Evolutionary conservation across 2,329 filamentous ascomycete genomes (phyloP), one percentile per base, ranked within the genome.

Genomic region (Cytospora schulzeri): DNA sequence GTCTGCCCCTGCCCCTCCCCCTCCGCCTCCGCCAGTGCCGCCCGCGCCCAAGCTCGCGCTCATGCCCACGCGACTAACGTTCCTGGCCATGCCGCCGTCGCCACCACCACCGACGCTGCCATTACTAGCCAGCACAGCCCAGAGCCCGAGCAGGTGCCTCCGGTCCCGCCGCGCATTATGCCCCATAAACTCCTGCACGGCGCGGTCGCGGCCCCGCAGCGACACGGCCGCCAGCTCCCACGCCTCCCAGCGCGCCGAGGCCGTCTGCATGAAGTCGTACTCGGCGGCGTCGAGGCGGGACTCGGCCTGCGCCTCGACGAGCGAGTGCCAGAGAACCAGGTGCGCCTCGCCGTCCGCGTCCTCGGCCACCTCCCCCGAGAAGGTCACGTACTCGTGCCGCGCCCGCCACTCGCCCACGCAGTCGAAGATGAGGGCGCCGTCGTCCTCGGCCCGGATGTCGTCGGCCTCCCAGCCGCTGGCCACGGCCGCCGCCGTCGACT

Each of bases 201-300:
- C 68, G 45, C 68, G 68, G 19, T 68, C 66, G 28, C 65, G 69
- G 29, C 71, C 66, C 29, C 66, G 64, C 31, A 69, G 60, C 54
- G 72, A 70, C 24, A 73, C 64, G 1, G 66, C 61, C 45, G 72
- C 68, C 9, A 73, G 70, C 52, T 71, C 71, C 72, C 72, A 73
- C 9, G 57, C 66, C 48, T 69, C 68, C 70, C 68, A 69, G 63
- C 65, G 69, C 11, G 55, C 51, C 14, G 55, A 64, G 0, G 69
- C 66, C 11, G 64, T 70, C 59, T 71, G 66, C 24, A 68, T 71
- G 1, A 67, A 62, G 65, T 72, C 69, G 48, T 68, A 70, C 26
- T 74, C 69, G 26, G 67, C 57, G 14, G 72, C 73, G 48, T 73
- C 71, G 51, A 69, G 65, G 54, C 59, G 51, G 50, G 66, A 66